Conservation (phyloP, 495 filamentous ascomycete species). For the Hypomontagnella monticulosa region DNA sequence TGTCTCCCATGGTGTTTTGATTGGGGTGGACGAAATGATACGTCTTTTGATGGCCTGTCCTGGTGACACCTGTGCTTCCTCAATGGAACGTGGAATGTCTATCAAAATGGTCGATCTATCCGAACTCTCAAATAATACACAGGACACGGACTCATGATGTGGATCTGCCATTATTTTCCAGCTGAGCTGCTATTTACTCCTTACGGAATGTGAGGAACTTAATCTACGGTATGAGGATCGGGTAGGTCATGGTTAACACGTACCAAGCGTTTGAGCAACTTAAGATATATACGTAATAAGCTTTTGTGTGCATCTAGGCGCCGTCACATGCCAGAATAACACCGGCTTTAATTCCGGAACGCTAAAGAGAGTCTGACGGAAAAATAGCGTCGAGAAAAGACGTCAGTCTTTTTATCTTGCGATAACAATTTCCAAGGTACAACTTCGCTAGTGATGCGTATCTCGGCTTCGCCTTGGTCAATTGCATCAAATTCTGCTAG, state of each 20-base stretch:
- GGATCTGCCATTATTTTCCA: not conserved
- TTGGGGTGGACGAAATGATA: constrained; percentile 51
- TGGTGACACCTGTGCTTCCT: constrained; percentile 56
- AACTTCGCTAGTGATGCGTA: constrained; percentile 8
- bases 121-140: constrained; percentile 53
- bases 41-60: constrained; percentile 36
- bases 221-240: not conserved
- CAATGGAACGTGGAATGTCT: constrained; percentile 58
- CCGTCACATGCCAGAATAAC: too few relatives aligned
- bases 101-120: constrained; percentile 50
- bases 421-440: constrained; percentile 13
- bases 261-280: too few relatives aligned
- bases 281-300: too few relatives aligned
- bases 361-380: too few relatives aligned
- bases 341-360: too few relatives aligned
- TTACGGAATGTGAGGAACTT: constrained; percentile 7
- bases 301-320: too few relatives aligned
- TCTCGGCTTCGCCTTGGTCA: constrained; percentile 9
- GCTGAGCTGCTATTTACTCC: not conserved
- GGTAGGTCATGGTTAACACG: too few relatives aligned
- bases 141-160: constrained; percentile 34
- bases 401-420: constrained; percentile 4
- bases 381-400: not conserved
- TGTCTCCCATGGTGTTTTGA: constrained; percentile 52
- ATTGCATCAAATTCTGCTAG: constrained; percentile 31